phyloP scores from a whole-genome alignment of 2,329 filamentous ascomycete species.

The Diplodia sapinea region DNA sequence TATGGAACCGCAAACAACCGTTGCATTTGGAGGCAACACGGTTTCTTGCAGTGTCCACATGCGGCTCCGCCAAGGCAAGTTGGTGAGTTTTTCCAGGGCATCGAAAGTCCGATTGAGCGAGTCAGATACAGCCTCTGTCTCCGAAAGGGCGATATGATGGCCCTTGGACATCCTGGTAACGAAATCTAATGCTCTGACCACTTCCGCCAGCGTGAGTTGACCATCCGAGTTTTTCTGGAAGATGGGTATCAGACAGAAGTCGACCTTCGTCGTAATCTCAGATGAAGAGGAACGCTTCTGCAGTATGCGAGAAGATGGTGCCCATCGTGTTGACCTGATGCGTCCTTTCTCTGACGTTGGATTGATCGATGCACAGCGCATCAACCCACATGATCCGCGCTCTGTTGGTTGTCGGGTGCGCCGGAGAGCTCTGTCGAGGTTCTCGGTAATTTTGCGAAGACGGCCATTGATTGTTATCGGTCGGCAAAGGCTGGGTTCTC shows the following conservation, averaged over 20 bases:
- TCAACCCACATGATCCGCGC: conserved; percentile 39
- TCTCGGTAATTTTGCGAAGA: background rate
- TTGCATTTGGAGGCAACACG: background rate
- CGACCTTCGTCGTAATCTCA: background rate
- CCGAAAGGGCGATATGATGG: background rate
- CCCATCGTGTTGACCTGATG: conserved; percentile 47
- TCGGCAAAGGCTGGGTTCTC: background rate
- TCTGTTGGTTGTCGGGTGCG: background rate
- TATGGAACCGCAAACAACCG: background rate
- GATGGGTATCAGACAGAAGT: background rate
- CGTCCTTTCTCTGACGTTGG: conserved; percentile 39
- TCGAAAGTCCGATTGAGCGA: background rate
- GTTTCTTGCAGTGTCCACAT: background rate
- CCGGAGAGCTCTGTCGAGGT: background rate
- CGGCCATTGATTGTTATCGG: background rate
- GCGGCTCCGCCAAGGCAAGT: background rate
- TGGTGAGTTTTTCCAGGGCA: background rate
- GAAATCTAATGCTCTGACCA: background rate
- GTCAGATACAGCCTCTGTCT: too few species aligned
- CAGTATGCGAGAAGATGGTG: conserved; percentile 39
- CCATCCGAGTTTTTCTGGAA: too few species aligned
- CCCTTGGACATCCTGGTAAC: background rate
- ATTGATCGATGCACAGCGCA: conserved; percentile 44
- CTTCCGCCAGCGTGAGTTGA: background rate
- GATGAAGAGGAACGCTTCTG: conserved; percentile 24